Evolutionary conservation across 1,284 basidiomycete genomes (phyloP).

Genomic region (Hymenochaete sp.): DNA sequence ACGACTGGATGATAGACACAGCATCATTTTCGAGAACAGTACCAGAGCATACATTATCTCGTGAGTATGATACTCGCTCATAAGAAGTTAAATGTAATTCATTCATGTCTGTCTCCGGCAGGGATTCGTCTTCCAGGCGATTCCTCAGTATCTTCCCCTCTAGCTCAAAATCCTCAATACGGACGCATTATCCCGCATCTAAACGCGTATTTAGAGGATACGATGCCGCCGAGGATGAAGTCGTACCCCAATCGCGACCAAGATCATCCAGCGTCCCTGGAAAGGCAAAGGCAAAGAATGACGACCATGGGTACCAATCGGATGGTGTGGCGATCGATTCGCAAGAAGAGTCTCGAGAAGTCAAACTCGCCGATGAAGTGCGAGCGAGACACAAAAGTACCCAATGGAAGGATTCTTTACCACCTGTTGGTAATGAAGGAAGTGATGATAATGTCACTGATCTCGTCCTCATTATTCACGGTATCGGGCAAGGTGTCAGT

Average conservation of each 20-base stretch:
- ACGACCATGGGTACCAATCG: constrained; percentile 12
- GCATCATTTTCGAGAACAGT: constrained; percentile 39
- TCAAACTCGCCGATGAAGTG: constrained; percentile 1
- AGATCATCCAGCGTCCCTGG: constrained; percentile 12
- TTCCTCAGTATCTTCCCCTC: constrained; percentile 1
- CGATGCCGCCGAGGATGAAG: constrained; percentile 25
- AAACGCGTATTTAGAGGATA: constrained; percentile 37
- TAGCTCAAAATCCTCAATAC: constrained; percentile 3
- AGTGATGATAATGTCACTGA: constrained; percentile 34
- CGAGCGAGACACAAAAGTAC: neutral
- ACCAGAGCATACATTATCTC: constrained; percentile 33
- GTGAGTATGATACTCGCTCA: constrained; percentile 25
- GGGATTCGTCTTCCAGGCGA: no score
- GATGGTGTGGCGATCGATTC: neutral
- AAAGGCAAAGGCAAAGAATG: constrained; percentile 7
- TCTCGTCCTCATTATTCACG: constrained; percentile 38
- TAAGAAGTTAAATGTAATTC: no score
- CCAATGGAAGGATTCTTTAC: neutral
- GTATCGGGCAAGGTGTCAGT: constrained; percentile 32
- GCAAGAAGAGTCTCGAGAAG: constrained; percentile 7
- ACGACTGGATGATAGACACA: constrained; percentile 30
- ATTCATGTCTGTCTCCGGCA: no score
- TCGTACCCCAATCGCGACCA: neutral
- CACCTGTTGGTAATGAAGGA: constrained; percentile 16
- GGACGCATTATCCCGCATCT: constrained; percentile 13